Evolutionary conservation across 2,329 filamentous ascomycete genomes (phyloP).

Genomic region (Calonectria pseudoreteaudii): DNA sequence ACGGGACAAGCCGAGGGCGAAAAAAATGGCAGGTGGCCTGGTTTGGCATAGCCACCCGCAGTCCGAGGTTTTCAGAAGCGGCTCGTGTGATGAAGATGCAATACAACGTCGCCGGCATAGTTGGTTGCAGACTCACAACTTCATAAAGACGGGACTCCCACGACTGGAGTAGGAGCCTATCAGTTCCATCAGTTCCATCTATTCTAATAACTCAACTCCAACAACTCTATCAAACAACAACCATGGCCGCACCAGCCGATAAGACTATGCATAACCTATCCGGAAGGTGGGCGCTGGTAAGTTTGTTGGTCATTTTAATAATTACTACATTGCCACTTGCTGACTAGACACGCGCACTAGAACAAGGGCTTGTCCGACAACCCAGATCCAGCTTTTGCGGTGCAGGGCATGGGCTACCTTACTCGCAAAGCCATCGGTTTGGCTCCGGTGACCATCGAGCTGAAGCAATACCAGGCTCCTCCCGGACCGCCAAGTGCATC

Average conservation of each 20-base stretch:
- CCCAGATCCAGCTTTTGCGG: slow-evolving; percentile 74
- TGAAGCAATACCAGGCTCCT: slow-evolving; percentile 65
- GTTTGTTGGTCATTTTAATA: neutral
- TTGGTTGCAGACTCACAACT: neutral
- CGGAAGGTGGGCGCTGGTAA: neutral
- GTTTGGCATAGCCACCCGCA: neutral
- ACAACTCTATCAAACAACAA: neutral
- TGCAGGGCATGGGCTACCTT: slow-evolving; percentile 80
- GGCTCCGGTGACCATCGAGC: slow-evolving; percentile 75
- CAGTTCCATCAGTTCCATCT: neutral
- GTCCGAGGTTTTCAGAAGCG: neutral
- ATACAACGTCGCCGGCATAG: neutral
- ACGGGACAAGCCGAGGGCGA: neutral
- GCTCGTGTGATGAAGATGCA: neutral
- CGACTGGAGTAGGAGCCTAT: neutral
- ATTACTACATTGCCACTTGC: neutral
- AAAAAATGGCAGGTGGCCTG: neutral
- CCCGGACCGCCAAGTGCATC: slow-evolving; percentile 54
- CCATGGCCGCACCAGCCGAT: neutral
- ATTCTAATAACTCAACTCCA: neutral
- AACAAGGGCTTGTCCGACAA: slow-evolving; percentile 80
- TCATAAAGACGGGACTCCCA: neutral
- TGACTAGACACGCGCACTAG: slow-evolving; percentile 55
- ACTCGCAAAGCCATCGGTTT: slow-evolving; percentile 77
- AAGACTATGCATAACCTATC: neutral